These are phyloP conservation scores for Biscogniauxia sp. DNA, from an alignment of 2,329 filamentous ascomycete genomes.

Conservation along the genomic window DNA sequence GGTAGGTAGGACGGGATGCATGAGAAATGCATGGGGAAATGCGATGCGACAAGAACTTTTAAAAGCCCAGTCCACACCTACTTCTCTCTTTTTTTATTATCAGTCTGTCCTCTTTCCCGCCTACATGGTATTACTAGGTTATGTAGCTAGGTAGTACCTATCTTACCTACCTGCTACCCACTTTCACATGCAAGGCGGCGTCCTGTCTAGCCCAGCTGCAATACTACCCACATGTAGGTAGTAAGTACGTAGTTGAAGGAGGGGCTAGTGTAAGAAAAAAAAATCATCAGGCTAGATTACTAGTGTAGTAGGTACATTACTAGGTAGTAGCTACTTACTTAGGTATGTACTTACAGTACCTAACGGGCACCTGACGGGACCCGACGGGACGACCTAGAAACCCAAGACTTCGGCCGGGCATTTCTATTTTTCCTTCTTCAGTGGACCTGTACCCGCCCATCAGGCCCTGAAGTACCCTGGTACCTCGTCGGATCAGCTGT, in stretches of 20 bases:
- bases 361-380: neutral
- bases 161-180: neutral
- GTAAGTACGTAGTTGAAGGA: neutral
- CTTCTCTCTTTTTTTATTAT: neutral
- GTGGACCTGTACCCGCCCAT: neutral
- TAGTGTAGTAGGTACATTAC: too few relatives aligned
- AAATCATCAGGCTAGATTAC: too few relatives aligned
- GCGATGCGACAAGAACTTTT: neutral
- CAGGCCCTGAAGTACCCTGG: neutral
- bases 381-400: neutral
- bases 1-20: neutral
- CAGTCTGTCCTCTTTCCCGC: too few relatives aligned
- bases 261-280: too few relatives aligned
- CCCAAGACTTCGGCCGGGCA: neutral
- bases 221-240: too few relatives aligned
- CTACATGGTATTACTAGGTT: too few relatives aligned
- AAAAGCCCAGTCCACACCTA: neutral
- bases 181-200: slow-evolving; percentile 10
- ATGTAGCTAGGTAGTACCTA: too few relatives aligned
- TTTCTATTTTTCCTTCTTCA: neutral
- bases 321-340: too few relatives aligned
- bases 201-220: neutral
- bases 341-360: too few relatives aligned
- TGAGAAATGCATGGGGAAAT: neutral
- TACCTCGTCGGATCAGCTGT: neutral